These are phyloP conservation scores for Artemisia argyi DNA, from an alignment of 129 eudicot genomes.

Conservation along the genomic window DNA sequence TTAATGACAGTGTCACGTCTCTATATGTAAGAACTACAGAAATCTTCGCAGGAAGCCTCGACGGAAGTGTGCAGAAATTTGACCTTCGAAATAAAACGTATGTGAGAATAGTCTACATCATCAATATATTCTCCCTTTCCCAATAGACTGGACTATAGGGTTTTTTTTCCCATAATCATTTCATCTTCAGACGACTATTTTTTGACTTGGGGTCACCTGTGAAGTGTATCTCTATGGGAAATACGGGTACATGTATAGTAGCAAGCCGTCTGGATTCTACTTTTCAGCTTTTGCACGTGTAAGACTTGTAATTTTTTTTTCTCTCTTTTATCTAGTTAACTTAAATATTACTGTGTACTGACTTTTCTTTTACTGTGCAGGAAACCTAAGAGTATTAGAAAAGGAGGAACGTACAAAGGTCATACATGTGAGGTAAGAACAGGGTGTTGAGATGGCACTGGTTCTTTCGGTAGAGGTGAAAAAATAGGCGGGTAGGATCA, in stretches of 20 bases:
- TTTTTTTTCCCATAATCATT: background rate
- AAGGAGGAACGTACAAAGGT: no score
- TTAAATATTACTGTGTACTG: no score
- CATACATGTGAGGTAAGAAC: no score
- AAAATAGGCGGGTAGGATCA: no score
- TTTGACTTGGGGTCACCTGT: constrained; percentile 90
- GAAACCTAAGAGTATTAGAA: no score
- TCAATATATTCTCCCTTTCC: background rate
- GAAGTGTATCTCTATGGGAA: constrained; percentile 86
- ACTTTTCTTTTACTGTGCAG: no score
- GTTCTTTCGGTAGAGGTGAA: no score
- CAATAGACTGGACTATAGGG: background rate
- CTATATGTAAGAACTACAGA: constrained; percentile 77
- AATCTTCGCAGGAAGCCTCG: constrained; percentile 97
- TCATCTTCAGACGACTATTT: constrained; percentile 59
- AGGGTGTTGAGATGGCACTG: no score
- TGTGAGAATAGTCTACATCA: constrained; percentile 28
- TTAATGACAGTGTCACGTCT: constrained; percentile 91
- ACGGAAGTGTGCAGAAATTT: constrained; percentile 93
- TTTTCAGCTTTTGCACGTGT: constrained; percentile 68
- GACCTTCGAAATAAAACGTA: constrained; percentile 94
- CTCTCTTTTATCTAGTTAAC: no score
- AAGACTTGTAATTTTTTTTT: no score
- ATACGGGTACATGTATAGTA: constrained; percentile 82
- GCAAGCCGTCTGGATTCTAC: constrained; percentile 88